phyloP scores from a whole-genome alignment of 2,329 filamentous ascomycete species.

The Colletotrichum aenigma region DNA sequence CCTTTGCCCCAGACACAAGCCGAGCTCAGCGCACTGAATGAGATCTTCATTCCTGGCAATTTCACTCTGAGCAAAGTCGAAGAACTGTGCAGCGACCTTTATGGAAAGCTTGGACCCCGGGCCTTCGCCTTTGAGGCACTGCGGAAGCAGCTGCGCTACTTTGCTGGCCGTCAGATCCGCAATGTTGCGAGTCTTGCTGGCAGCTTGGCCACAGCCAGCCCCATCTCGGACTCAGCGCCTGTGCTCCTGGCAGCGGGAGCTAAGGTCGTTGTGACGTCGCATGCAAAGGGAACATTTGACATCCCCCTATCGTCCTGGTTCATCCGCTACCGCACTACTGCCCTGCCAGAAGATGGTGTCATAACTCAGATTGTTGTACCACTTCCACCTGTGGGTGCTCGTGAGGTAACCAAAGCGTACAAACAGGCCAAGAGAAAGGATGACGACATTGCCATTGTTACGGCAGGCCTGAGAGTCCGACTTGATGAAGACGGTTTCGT shows the following conservation, averaged over 20 bases:
- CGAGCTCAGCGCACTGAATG: not conserved
- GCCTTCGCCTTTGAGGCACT: not conserved
- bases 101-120: not conserved
- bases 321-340: not conserved
- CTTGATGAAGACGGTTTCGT: not conserved
- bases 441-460: not conserved
- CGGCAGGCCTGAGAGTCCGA: not conserved
- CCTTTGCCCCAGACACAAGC: not conserved
- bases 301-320: not conserved
- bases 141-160: not conserved
- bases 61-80: not conserved
- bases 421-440: not conserved
- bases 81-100: not conserved
- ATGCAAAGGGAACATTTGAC: not conserved
- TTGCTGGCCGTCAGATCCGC: not conserved
- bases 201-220: not conserved
- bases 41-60: not conserved
- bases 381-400: not conserved
- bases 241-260: not conserved
- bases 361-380: not conserved
- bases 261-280: not conserved
- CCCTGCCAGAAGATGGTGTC: not conserved
- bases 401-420: not conserved
- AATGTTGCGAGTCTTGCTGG: not conserved
- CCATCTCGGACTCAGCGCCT: not conserved